A percentile compares a stretch with the other conserved stretches of the same genome.
These are phyloP conservation scores for Colletotrichum navitas DNA, from an alignment of 2,329 filamentous ascomycete genomes.

Conservation along the genomic window DNA sequence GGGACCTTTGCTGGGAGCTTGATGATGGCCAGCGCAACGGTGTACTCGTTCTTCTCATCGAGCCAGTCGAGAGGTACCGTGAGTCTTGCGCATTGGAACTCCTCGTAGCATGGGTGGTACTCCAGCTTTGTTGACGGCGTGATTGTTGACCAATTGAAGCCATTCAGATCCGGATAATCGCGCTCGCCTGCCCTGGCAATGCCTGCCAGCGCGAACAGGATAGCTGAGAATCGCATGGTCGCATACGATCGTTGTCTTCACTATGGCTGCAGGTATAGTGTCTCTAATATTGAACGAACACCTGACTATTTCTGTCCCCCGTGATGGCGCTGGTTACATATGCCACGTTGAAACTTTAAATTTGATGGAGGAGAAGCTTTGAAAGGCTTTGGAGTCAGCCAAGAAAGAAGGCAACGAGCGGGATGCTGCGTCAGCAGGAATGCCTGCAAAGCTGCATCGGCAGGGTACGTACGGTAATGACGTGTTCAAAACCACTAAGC, in stretches of 20 bases:
- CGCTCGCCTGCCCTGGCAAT: not conserved
- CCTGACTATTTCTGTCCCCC: not conserved
- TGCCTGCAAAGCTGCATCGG: conserved; percentile 11
- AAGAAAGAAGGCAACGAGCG: not conserved
- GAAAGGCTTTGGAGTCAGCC: no score
- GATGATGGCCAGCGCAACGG: conserved; percentile 56
- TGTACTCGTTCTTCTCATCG: conserved; percentile 45
- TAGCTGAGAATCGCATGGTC: not conserved
- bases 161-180: not conserved
- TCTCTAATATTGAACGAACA: not conserved
- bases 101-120: conserved; percentile 57
- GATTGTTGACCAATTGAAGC: conserved; percentile 54
- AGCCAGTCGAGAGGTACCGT: conserved; percentile 59
- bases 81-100: conserved; percentile 57
- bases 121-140: conserved; percentile 51
- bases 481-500: not conserved
- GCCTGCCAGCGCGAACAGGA: not conserved
- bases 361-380: not conserved
- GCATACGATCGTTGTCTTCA: not conserved
- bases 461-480: not conserved
- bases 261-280: not conserved
- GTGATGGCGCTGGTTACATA: not conserved
- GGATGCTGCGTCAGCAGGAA: conserved; percentile 28
- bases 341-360: not conserved
- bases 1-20: conserved; percentile 56